A percentile compares a stretch with the other conserved stretches of the same genome.
phyloP scores from a whole-genome alignment of 495 filamentous ascomycete genomes.

The Neurospora sublineolata region DNA sequence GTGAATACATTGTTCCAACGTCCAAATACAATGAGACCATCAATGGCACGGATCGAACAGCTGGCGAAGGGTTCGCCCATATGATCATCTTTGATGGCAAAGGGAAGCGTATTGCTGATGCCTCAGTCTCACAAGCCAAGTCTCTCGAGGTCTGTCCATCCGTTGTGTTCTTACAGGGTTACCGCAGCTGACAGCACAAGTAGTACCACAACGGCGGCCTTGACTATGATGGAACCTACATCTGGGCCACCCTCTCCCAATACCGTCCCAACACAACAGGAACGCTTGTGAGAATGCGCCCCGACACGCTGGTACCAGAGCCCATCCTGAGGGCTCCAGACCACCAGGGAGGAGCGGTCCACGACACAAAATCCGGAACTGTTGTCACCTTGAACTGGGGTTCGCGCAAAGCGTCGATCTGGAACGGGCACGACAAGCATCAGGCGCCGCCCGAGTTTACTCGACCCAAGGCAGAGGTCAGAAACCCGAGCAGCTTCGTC shows the following conservation, averaged over 20 bases:
- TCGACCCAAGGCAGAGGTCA: slow-evolving; percentile 5
- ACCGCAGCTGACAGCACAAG: background rate
- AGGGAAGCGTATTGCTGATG: slow-evolving; percentile 25
- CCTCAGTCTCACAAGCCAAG: slow-evolving; percentile 16
- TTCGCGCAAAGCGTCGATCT: slow-evolving; percentile 19
- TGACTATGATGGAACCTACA: slow-evolving; percentile 30
- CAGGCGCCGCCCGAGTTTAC: slow-evolving; percentile 17
- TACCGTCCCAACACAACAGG: slow-evolving; percentile 29
- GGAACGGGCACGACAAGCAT: slow-evolving; percentile 15
- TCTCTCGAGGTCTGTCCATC: slow-evolving; percentile 9
- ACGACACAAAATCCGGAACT: slow-evolving; percentile 16
- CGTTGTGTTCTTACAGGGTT: background rate
- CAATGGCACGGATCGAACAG: slow-evolving; percentile 23
- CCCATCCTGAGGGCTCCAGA: slow-evolving; percentile 18
- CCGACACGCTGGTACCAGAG: slow-evolving; percentile 16
- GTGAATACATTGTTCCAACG: slow-evolving; percentile 18
- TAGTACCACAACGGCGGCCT: slow-evolving; percentile 27
- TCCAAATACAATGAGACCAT: slow-evolving; percentile 15
- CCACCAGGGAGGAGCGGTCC: slow-evolving; percentile 26
- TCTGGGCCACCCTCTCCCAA: slow-evolving; percentile 25
- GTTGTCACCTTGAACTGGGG: slow-evolving; percentile 29
- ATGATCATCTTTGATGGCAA: slow-evolving; percentile 23
- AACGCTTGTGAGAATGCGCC: slow-evolving; percentile 22
- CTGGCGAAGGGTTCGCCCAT: slow-evolving; percentile 23
- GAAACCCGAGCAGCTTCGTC: slow-evolving; percentile 21